Evolutionary conservation across 2,329 filamentous ascomycete genomes (phyloP).

Genomic region (Scorias spongiosa): DNA sequence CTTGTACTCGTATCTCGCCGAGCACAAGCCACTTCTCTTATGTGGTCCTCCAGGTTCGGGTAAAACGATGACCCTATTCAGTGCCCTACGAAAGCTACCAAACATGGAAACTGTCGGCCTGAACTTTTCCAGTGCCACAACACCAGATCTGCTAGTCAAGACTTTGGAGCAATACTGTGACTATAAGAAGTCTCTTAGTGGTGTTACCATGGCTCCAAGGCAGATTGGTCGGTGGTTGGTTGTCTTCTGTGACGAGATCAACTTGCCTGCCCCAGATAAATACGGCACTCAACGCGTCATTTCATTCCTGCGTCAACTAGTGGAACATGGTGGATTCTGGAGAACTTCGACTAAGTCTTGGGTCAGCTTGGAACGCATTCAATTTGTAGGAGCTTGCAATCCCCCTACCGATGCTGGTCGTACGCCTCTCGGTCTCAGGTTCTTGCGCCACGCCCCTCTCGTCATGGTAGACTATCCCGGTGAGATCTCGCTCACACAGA

Average conservation of each 20-base stretch:
- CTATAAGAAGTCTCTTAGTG: slow-evolving; percentile 96
- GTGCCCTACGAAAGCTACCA: slow-evolving; percentile 84
- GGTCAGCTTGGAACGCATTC: slow-evolving; percentile 94
- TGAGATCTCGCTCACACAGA: slow-evolving; percentile 84
- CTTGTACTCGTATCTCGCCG: slow-evolving; percentile 97
- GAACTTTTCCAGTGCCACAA: slow-evolving; percentile 98
- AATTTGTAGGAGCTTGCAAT: slow-evolving; percentile 98
- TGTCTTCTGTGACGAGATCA: slow-evolving; percentile 98
- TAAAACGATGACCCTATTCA: slow-evolving; percentile 99
- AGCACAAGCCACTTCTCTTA: slow-evolving; percentile 91
- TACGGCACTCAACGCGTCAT: slow-evolving; percentile 97
- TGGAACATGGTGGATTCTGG: slow-evolving; percentile 99
- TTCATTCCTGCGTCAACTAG: slow-evolving; percentile 89
- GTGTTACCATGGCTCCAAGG: slow-evolving; percentile 84
- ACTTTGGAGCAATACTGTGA: slow-evolving; percentile 99
- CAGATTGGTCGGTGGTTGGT: slow-evolving; percentile 97
- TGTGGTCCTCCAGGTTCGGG: slow-evolving; percentile 96
- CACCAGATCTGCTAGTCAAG: slow-evolving; percentile 93
- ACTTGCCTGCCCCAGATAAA: slow-evolving; percentile 90
- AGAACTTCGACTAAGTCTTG: slow-evolving; percentile 91
- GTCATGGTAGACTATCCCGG: slow-evolving; percentile 99
- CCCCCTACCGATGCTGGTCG: slow-evolving; percentile 93
- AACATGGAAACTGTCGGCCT: slow-evolving; percentile 99
- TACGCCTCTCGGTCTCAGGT: slow-evolving; percentile 83
- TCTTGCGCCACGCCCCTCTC: slow-evolving; percentile 91